Conservation (phyloP, 2,329 filamentous ascomycete species). For the Sclerotinia nivalis region DNA sequence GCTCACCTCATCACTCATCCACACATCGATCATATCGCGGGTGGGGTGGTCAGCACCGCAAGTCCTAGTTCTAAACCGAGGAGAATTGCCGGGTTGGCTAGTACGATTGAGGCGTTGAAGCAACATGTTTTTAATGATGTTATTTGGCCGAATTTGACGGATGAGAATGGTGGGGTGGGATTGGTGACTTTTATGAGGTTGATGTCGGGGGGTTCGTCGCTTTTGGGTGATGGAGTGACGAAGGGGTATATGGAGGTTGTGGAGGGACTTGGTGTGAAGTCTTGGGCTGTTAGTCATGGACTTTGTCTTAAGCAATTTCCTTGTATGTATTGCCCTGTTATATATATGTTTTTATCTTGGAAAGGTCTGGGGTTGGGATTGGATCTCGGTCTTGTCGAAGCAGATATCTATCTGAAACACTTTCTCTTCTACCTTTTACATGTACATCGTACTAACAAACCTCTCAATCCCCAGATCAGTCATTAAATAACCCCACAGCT, state of each 20-base stretch:
- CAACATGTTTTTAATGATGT: slow-evolving; percentile 95
- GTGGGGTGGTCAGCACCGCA: slow-evolving; percentile 78
- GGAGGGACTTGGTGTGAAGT: slow-evolving; percentile 85
- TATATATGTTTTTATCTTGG: slow-evolving; percentile 51
- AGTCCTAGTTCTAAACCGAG: slow-evolving; percentile 81
- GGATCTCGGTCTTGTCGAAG: background rate
- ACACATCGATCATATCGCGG: slow-evolving; percentile 89
- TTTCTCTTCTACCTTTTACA: background rate
- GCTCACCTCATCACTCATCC: slow-evolving; percentile 93
- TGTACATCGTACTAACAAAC: background rate
- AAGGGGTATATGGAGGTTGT: slow-evolving; percentile 86
- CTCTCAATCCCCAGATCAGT: background rate
- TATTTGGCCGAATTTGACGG: slow-evolving; percentile 95
- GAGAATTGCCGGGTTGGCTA: slow-evolving; percentile 79
- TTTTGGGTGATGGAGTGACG: slow-evolving; percentile 75
- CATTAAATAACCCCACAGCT: too few relatives aligned
- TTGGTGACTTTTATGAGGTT: slow-evolving; percentile 88
- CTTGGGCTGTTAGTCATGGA: slow-evolving; percentile 86
- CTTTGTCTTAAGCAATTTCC: slow-evolving; percentile 76
- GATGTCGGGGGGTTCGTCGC: slow-evolving; percentile 83
- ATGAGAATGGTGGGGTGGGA: slow-evolving; percentile 93
- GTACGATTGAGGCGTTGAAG: slow-evolving; percentile 90
- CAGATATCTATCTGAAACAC: background rate
- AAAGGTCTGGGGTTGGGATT: background rate
- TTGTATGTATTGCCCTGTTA: slow-evolving; percentile 49